Conservation (phyloP, 176 grass and related monocot genomes). For the Oropetium thomaeum region DNA sequence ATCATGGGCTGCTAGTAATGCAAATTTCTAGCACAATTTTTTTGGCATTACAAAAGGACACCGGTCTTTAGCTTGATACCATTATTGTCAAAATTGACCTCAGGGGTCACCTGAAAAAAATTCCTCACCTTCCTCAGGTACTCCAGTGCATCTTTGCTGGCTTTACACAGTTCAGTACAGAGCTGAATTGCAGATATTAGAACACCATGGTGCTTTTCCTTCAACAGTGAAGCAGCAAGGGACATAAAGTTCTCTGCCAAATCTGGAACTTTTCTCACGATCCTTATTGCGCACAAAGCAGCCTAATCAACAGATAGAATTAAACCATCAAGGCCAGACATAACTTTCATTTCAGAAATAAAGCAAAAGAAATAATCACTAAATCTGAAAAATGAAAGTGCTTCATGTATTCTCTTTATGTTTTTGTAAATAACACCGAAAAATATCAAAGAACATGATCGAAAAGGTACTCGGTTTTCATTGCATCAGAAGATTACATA, state of each 20-base stretch:
- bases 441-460: not conserved
- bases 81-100: not conserved
- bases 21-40: not conserved
- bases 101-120: not conserved
- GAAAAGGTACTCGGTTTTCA: not conserved
- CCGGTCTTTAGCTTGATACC: not conserved
- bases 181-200: conserved; percentile 91
- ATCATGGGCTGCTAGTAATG: not conserved
- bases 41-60: not conserved
- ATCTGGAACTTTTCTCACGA: conserved; percentile 91
- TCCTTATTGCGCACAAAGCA: conserved; percentile 89
- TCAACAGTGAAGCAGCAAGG: conserved; percentile 63
- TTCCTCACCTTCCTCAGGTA: conserved; percentile 70
- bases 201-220: conserved; percentile 93
- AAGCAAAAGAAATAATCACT: not conserved
- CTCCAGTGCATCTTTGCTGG: conserved; percentile 69
- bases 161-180: conserved; percentile 84
- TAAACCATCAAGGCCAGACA: not conserved
- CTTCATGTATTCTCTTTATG: not conserved
- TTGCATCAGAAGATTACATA: not conserved
- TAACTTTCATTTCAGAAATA: not conserved
- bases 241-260: conserved; percentile 85
- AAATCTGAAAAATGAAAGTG: not conserved
- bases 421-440: not conserved
- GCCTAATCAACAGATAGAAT: conserved; percentile 53